Conservation (phyloP, 805 yeast species). For the Suhomyces faveliae region DNA sequence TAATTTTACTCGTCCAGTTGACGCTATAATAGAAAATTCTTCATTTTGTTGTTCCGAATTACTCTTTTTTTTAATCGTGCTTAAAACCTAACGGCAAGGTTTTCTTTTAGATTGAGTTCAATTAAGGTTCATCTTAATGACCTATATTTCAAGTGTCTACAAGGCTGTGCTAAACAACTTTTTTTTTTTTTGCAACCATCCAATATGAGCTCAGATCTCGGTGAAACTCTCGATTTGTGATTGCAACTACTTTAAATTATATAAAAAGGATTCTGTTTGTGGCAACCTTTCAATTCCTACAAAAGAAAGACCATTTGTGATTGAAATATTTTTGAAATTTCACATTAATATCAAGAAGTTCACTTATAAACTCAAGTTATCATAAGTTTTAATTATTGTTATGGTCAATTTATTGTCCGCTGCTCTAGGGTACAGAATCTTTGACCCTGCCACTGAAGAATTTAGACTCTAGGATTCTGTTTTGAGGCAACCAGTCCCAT, state of each 20-base stretch:
- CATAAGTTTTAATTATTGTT: not conserved
- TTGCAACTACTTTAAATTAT: no score
- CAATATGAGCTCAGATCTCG: not conserved
- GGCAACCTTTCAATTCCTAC: not conserved
- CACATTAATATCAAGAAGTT: not conserved
- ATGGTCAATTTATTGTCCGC: not conserved
- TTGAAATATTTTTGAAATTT: not conserved
- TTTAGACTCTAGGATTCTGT: not conserved
- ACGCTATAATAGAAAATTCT: no score
- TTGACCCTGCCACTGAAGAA: not conserved
- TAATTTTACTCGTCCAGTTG: no score
- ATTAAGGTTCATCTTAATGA: no score
- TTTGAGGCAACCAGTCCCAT: not conserved
- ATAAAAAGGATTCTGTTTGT: no score
- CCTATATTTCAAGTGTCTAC: no score
- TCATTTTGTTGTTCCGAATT: no score
- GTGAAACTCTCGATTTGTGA: not conserved
- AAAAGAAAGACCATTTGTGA: not conserved
- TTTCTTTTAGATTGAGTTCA: no score
- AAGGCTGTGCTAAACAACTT: not conserved
- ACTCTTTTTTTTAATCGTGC: no score
- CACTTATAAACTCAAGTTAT: not conserved
- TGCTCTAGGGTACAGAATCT: not conserved
- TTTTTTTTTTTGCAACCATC: not conserved
- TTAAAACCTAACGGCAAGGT: no score